Evolutionary conservation across 1,284 basidiomycete genomes (phyloP).

Genomic region (Apiotrichum mycotoxinovorans): DNA sequence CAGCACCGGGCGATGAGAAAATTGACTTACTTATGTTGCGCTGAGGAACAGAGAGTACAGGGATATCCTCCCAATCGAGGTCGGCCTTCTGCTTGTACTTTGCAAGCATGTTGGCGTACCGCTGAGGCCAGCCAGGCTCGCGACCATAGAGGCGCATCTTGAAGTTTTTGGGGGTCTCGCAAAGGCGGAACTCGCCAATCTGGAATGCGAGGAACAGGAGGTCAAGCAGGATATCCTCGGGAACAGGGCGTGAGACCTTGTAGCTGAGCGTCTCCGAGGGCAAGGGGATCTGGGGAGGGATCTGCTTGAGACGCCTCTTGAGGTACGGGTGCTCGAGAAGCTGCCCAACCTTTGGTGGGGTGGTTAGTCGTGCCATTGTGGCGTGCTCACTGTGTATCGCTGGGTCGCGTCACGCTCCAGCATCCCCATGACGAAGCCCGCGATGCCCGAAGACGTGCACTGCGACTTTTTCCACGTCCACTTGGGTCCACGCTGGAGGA

Average conservation of each 20-base stretch:
- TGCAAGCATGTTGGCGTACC: constrained; percentile 37
- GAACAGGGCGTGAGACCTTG: constrained; percentile 19
- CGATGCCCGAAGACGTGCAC: constrained; percentile 9
- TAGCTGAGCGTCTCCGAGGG: constrained; percentile 22
- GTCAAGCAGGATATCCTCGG: constrained; percentile 31
- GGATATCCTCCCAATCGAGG: constrained; percentile 36
- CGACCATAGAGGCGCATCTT: constrained; percentile 23
- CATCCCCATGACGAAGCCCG: constrained; percentile 38
- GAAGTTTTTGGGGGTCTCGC: constrained; percentile 30
- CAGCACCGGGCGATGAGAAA: too few relatives aligned
- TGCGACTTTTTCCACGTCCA: constrained; percentile 22
- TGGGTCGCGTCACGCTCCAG: constrained; percentile 28
- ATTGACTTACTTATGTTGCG: too few relatives aligned
- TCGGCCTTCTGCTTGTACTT: constrained; percentile 32
- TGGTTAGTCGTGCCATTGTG: neutral
- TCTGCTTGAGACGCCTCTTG: constrained; percentile 13
- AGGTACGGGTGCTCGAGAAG: constrained; percentile 42
- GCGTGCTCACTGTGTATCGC: constrained; percentile 35
- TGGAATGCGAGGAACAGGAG: constrained; percentile 43
- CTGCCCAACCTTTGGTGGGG: constrained; percentile 28
- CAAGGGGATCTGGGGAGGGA: constrained; percentile 11
- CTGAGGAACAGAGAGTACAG: neutral
- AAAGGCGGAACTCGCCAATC: constrained; percentile 30
- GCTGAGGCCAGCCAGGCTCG: constrained; percentile 43
- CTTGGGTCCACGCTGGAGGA: constrained; percentile 22